Evolutionary conservation across 2,329 filamentous ascomycete species (phyloP), one percentile per base, ranked within the genome.

Genomic region (Venturia oleaginea): DNA sequence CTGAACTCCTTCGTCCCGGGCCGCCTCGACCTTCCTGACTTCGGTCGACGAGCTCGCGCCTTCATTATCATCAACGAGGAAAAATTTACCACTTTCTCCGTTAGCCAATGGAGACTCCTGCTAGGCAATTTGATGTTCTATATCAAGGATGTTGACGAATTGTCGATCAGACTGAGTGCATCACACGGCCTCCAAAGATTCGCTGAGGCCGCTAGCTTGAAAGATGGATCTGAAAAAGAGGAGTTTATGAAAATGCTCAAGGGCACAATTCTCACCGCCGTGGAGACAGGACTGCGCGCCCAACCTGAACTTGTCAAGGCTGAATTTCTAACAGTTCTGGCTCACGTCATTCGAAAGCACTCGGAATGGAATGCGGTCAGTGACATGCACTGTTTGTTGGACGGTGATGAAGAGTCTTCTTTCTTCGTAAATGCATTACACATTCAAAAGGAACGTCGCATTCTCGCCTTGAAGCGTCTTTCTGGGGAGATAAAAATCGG

Each of bases 391-490:
- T 80, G 82, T 5, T 81, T 99, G 13, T 81, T 94, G 46, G 82
- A 80, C 17, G 82, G 89, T 62, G 91, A 95, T 66, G 89, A 92
- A 59, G 89, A 90, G 70, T 84, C 86, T 13, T 90, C 90, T 0
- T 97, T 99, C 78, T 99, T 97, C 79, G 89, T 85, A 75, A 96
- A 97, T 70, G 86, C 97, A 55, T 79, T 97, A 42, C 92, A 94
- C 71, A 93, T 96, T 59, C 92, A 96, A 62, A 87, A 92, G 42
- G 87, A 94, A 66, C 87, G 91, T 68, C 90, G 96, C 70, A 81
- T 95, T 63, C 88, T 92, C 69, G 92, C 94, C 2, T 79, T 99
- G 43, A 86, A 90, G 66, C 83, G 91, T 65, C 80, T 99, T 15
- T 86, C 89, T 64, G 78, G 82, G 10, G 87, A 88, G 67, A 90